phyloP scores from a whole-genome alignment of 192 early-diverging fungal genomes.

The Entomortierella parvispora region DNA sequence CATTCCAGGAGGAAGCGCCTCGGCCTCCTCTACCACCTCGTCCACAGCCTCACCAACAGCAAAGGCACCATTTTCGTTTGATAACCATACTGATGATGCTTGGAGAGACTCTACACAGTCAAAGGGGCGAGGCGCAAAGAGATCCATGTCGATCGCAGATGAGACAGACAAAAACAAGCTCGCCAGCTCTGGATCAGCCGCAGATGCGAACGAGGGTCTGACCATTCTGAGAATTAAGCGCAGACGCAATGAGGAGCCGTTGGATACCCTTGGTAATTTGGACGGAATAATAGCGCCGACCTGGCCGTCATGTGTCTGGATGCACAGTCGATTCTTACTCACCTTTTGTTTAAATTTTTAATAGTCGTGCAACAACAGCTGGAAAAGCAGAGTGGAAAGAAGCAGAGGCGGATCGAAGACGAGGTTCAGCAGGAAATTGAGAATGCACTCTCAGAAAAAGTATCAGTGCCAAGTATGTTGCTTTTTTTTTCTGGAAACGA shows the following conservation, averaged over 20 bases:
- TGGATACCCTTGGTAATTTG: constrained; percentile 69
- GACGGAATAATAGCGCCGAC: not conserved
- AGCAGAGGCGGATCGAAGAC: constrained; percentile 21
- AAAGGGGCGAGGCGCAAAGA: not conserved
- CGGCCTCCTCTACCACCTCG: not conserved
- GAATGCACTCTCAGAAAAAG: constrained; percentile 4
- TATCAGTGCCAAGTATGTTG: constrained; percentile 12
- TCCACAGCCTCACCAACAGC: not conserved
- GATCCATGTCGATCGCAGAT: not conserved
- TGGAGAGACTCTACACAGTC: not conserved
- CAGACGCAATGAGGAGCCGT: constrained; percentile 77
- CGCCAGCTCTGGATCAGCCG: too few relatives aligned
- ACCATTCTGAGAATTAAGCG: constrained; percentile 83
- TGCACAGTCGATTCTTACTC: not conserved
- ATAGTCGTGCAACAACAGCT: constrained; percentile 65
- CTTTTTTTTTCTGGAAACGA: not conserved
- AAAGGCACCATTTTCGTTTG: constrained; percentile 17
- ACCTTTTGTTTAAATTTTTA: not conserved
- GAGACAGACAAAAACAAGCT: not conserved
- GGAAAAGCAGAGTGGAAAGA: constrained; percentile 32
- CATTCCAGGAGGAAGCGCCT: not conserved
- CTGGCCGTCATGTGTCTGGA: too few relatives aligned
- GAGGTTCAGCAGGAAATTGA: constrained; percentile 12
- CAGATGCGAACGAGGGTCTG: constrained; percentile 27
- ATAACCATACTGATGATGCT: constrained; percentile 31